These are phyloP conservation scores for Lolium rigidum DNA, from an alignment of 176 grass and related monocot species.

Conservation along the genomic window DNA sequence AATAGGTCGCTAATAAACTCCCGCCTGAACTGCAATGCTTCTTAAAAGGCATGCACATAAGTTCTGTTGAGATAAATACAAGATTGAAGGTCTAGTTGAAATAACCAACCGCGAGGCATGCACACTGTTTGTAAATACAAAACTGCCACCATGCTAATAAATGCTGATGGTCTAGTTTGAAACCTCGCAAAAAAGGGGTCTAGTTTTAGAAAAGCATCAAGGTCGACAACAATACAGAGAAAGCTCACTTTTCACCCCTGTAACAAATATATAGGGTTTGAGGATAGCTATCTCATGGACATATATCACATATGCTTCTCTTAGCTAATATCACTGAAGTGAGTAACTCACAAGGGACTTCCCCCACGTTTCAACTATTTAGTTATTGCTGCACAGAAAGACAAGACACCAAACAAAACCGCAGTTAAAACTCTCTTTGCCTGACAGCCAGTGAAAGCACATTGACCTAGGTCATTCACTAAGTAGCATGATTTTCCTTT, in stretches of 20 bases:
- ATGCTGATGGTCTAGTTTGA: neutral
- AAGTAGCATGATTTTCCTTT: neutral
- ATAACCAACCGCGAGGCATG: neutral
- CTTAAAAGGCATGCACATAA: neutral
- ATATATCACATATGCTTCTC: neutral
- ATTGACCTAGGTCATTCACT: constrained; percentile 21
- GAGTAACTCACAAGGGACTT: neutral
- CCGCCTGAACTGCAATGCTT: neutral
- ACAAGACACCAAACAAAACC: neutral
- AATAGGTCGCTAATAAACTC: neutral
- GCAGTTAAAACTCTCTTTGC: neutral
- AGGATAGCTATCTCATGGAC: neutral
- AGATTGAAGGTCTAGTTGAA: too few species aligned
- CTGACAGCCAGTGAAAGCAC: neutral
- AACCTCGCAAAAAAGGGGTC: too few species aligned
- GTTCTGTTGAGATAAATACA: too few species aligned
- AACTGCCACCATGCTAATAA: neutral
- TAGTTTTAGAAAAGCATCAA: neutral
- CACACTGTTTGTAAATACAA: neutral
- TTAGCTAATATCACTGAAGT: neutral
- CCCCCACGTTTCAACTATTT: constrained; percentile 1
- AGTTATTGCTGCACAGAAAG: constrained; percentile 4
- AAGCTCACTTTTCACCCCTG: neutral
- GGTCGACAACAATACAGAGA: neutral
- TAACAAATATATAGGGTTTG: neutral